phyloP scores from a whole-genome alignment of 2,329 filamentous ascomycete species.

The Didymella keratinophila region DNA sequence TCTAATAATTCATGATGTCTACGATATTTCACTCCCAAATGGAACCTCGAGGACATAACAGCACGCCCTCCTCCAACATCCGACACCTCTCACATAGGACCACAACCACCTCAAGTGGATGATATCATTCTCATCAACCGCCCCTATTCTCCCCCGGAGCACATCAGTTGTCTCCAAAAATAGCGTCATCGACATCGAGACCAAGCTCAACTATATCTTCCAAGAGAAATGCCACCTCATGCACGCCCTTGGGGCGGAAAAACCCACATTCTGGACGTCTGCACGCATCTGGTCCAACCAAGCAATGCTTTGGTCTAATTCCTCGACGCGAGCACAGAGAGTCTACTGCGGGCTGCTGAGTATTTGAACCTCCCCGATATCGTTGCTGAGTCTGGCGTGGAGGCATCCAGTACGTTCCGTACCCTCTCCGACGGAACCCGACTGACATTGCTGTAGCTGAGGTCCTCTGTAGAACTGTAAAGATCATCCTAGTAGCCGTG shows the following conservation, averaged over 20 bases:
- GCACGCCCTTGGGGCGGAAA: background rate
- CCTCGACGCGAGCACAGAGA: background rate
- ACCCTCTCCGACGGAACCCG: too few species aligned
- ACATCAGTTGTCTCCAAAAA: too few species aligned
- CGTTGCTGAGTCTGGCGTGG: too few species aligned
- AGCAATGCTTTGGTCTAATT: background rate
- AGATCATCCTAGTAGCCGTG: background rate
- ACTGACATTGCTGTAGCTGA: too few species aligned
- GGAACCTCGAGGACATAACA: too few species aligned
- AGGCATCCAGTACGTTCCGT: background rate
- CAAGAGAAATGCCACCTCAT: background rate
- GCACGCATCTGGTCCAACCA: background rate
- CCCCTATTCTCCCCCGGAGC: background rate
- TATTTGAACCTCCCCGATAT: background rate
- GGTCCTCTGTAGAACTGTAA: background rate
- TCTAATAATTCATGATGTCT: background rate
- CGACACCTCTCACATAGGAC: background rate
- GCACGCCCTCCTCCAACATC: too few species aligned
- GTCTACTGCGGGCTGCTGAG: background rate
- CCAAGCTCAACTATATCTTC: background rate
- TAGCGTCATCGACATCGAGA: background rate
- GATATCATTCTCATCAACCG: background rate
- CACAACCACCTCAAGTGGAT: background rate
- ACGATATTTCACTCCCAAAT: too few species aligned
- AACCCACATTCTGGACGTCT: background rate